Evolutionary conservation across 1,284 basidiomycete genomes (phyloP).

Genomic region (Polyporus tsugae): DNA sequence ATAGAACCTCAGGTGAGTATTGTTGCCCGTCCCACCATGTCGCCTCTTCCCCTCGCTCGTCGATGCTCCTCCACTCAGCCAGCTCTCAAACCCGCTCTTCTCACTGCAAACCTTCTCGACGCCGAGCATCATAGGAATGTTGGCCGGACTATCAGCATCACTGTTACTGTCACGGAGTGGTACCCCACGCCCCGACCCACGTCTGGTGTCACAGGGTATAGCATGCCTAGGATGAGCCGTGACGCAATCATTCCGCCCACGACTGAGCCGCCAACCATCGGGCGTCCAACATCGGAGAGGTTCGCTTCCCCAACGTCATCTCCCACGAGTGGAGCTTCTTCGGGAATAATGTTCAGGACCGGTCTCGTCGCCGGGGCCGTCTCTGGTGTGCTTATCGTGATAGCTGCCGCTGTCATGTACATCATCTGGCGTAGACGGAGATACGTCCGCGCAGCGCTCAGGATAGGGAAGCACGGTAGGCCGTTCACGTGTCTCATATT

Average conservation of each 20-base stretch:
- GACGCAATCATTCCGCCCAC: neutral
- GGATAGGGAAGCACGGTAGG: neutral
- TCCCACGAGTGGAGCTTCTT: neutral
- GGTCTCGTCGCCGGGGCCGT: neutral
- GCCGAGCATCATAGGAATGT: neutral
- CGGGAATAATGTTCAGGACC: neutral
- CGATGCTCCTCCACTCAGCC: neutral
- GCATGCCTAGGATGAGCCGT: neutral
- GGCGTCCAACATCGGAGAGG: neutral
- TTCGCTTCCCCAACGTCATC: neutral
- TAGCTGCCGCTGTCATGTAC: neutral
- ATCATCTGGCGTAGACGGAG: neutral
- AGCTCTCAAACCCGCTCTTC: neutral
- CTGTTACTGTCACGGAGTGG: neutral
- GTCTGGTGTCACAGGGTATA: neutral
- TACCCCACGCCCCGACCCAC: neutral
- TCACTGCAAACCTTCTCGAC: neutral
- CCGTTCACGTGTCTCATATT: too few relatives aligned
- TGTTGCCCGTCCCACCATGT: neutral
- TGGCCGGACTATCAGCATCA: neutral
- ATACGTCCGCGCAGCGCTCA: neutral
- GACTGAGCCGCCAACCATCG: neutral
- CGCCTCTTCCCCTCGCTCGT: neutral
- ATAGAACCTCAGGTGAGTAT: neutral
- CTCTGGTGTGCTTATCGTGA: neutral